Evolutionary conservation across 78 protist species (phyloP).

Genomic region (Pelomyxa schiedti): DNA sequence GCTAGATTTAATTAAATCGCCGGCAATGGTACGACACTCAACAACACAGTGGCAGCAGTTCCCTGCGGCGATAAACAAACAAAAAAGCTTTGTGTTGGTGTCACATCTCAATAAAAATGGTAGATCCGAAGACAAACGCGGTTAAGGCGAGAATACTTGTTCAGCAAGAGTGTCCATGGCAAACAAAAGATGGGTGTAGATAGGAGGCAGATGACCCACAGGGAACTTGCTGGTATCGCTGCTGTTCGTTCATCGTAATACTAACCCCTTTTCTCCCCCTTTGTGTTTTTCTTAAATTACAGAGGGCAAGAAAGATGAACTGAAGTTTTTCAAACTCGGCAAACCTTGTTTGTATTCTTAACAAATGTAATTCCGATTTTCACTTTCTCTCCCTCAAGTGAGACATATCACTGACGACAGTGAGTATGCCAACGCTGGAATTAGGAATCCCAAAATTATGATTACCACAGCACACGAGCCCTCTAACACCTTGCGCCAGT

Average conservation of each 20-base stretch:
- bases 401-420: slow-evolving; percentile 79
- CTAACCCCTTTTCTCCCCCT: not conserved
- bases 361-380: not conserved
- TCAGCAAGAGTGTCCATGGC: slow-evolving; percentile 67
- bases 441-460: slow-evolving; percentile 86
- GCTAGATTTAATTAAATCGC: too few species aligned
- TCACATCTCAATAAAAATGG: too few species aligned
- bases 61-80: too few species aligned
- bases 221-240: slow-evolving; percentile 24
- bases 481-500: slow-evolving; percentile 64
- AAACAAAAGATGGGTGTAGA: slow-evolving; percentile 49
- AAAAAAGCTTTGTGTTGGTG: too few species aligned
- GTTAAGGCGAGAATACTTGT: slow-evolving; percentile 77
- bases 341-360: slow-evolving; percentile 21
- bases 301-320: slow-evolving; percentile 58
- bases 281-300: not conserved
- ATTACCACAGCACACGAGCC: slow-evolving; percentile 95
- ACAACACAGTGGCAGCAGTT: too few species aligned
- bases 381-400: not conserved
- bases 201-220: slow-evolving; percentile 50
- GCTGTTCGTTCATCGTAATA: not conserved
- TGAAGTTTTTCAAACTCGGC: slow-evolving; percentile 29
- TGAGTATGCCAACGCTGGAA: slow-evolving; percentile 95
- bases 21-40: too few species aligned
- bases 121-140: slow-evolving; percentile 47